Percentiles rank a stretch among this genome's conserved stretches.
phyloP scores from a whole-genome alignment of 139 green algal species.

The Eudorina sp. region DNA sequence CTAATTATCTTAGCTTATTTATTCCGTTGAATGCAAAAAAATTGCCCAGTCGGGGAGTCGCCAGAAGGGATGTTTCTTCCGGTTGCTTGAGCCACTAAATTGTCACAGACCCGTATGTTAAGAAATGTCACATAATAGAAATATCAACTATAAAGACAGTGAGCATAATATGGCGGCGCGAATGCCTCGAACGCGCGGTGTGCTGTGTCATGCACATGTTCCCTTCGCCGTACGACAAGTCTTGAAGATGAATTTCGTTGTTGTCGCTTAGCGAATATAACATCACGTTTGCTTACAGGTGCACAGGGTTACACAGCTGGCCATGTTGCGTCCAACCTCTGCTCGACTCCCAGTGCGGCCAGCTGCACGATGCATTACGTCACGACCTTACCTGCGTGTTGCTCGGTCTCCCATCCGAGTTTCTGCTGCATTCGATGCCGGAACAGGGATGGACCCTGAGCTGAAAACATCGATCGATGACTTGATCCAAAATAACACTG shows the following conservation, averaged over 20 bases:
- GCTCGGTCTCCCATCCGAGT: not conserved
- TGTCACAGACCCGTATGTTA: too few relatives aligned
- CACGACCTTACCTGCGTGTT: not conserved
- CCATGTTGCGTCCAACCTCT: not conserved
- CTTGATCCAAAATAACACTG: slow-evolving; percentile 42
- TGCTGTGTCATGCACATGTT: not conserved
- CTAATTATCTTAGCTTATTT: too few relatives aligned
- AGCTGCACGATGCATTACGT: not conserved
- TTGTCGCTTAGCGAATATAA: not conserved
- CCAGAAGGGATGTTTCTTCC: too few relatives aligned
- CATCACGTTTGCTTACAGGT: not conserved
- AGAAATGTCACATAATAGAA: too few relatives aligned
- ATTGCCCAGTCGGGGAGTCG: too few relatives aligned
- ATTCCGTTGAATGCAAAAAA: too few relatives aligned
- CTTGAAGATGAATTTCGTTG: not conserved
- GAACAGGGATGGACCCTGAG: slow-evolving; percentile 33
- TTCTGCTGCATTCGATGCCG: not conserved
- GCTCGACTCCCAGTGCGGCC: not conserved
- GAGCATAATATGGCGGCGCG: not conserved
- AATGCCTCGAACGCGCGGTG: not conserved
- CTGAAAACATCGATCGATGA: slow-evolving; percentile 47
- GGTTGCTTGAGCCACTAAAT: too few relatives aligned
- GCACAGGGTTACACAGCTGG: not conserved
- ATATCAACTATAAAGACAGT: too few relatives aligned
- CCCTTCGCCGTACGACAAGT: not conserved